These are phyloP conservation scores for Silene noctiflora DNA, from an alignment of 179 eudicot species.

Conservation along the genomic window DNA sequence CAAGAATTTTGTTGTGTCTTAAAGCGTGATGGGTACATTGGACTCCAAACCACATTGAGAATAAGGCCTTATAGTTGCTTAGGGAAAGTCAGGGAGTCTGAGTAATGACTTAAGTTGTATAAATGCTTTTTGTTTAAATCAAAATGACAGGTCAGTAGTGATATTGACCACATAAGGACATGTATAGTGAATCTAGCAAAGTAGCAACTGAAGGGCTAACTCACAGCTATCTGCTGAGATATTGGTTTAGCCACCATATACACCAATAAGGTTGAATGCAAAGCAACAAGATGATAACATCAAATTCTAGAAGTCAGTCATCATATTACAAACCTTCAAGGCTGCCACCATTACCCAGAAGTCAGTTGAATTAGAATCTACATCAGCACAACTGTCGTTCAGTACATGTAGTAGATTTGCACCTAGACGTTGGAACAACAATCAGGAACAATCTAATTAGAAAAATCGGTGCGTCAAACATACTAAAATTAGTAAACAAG, in stretches of 20 bases:
- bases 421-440: conserved; percentile 38
- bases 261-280: neutral
- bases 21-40: too few species aligned
- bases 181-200: neutral
- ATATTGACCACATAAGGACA: neutral
- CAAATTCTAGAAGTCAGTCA: neutral
- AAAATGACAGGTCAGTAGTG: too few species aligned
- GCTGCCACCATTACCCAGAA: conserved; percentile 99
- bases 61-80: too few species aligned
- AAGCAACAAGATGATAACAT: conserved; percentile 4
- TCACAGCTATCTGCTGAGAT: neutral
- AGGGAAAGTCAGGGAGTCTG: too few species aligned
- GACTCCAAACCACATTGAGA: too few species aligned
- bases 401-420: conserved; percentile 56
- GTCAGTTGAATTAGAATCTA: conserved; percentile 62
- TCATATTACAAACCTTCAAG: conserved; percentile 57
- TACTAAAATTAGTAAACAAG: neutral
- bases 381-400: conserved; percentile 70
- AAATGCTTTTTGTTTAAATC: too few species aligned
- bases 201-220: neutral
- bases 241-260: neutral
- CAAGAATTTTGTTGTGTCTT: too few species aligned
- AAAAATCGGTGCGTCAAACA: neutral
- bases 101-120: too few species aligned
- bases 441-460: neutral